Base-by-base conservation (phyloP, 345 rosid species). In the Aethionema arabicum region DNA sequence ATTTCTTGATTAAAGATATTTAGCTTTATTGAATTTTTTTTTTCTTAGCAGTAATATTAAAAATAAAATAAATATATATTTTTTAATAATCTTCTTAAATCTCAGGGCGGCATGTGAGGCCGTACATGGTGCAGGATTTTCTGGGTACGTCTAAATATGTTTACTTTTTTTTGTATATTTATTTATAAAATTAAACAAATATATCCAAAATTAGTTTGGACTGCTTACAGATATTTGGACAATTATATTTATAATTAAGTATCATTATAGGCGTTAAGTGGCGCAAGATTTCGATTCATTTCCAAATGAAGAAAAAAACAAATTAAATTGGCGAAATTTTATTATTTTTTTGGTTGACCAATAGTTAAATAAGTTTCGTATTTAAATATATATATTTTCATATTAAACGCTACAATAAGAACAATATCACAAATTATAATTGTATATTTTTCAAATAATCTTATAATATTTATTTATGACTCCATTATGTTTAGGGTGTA, bases 101-200 rank as follows among this genome's bases (percentile, higher is more conserved):
- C 21, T 7, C 15, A 64, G 50, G 69, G n/a, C 31, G 60, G 69
- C 75, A 71, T 71, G 70, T 71, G 75, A 64, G 61, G 70, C 56
- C 70, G 66, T 71, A 71, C 70, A 64, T 71, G 52, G 75, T 58
- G 75, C 75, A 71, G 61, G 56, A 52, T 71, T 65, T 51, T 59
- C 70, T 71, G 56, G 66, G 56, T 58, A 59, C 75, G 61, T 52
- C 64, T 56, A 7, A 39, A 64, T 63, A 36, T 51, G 55, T 51
- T 56, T 56, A 70, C 65, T 57, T 70, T 56, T 38, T 42, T 6
- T 11, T 1, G 4, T 8, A 38, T 6, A 38, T 5, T 7, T 36
- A 21, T 21, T 21, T 21, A 21, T 21, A 21, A 39, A 55, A 67
- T 11, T 59, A 42, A 57, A 66, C 50, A 32, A 13, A 32, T 38